phyloP scores from a whole-genome alignment of 139 green algal species.

The Asterochloris sp. region DNA sequence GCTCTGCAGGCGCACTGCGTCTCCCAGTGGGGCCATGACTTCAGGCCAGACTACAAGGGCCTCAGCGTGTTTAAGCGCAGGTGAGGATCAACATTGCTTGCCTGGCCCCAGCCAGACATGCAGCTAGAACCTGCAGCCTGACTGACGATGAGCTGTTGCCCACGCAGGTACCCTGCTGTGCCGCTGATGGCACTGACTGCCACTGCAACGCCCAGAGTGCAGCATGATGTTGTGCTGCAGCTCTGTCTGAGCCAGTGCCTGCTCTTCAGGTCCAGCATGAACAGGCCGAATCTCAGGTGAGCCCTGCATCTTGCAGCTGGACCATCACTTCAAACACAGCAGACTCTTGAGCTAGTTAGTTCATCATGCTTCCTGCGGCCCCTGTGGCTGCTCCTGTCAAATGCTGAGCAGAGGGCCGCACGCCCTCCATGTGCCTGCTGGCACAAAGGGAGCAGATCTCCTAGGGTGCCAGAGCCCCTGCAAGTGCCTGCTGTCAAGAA shows the following conservation, averaged over 20 bases:
- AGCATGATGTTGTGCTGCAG: constrained; percentile 65
- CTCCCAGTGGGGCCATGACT: constrained; percentile 92
- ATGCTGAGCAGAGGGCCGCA: too few species aligned
- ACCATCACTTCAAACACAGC: too few species aligned
- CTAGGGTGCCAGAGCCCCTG: too few species aligned
- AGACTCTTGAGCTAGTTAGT: too few species aligned
- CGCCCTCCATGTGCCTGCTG: too few species aligned
- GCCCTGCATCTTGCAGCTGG: not conserved
- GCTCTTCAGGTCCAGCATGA: constrained; percentile 88
- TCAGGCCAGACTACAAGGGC: constrained; percentile 83
- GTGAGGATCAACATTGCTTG: constrained; percentile 25
- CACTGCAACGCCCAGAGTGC: constrained; percentile 77
- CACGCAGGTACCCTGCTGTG: constrained; percentile 54
- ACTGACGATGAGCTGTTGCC: too few species aligned
- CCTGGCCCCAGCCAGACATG: not conserved
- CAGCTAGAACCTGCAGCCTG: too few species aligned
- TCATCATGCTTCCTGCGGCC: constrained; percentile 7
- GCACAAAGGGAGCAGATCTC: too few species aligned
- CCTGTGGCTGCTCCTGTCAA: too few species aligned
- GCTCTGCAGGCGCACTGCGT: constrained; percentile 78
- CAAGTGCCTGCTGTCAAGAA: not conserved
- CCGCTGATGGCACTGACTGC: constrained; percentile 86
- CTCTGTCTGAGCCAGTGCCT: constrained; percentile 56
- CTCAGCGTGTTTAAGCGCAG: constrained; percentile 74
- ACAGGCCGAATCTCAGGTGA: constrained; percentile 83